Percentiles rank a stretch among this genome's conserved stretches.
Evolutionary conservation across 2,329 filamentous ascomycete species (phyloP).

Genomic region (Microdochium trichocladiopsis): DNA sequence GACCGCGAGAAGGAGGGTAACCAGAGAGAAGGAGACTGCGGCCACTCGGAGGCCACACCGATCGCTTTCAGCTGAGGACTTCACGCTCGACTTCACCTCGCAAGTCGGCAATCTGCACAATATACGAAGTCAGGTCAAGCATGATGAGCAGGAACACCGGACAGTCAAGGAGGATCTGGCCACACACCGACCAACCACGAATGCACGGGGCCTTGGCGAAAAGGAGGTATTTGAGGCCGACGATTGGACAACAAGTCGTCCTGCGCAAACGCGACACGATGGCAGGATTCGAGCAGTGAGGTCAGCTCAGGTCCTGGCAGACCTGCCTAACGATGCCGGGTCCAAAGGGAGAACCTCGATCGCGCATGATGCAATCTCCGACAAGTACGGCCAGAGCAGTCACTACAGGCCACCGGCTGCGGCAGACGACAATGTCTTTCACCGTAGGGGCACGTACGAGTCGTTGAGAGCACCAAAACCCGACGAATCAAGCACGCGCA

Average conservation of each 20-base stretch:
- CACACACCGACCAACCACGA: not conserved
- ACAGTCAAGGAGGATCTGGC: not conserved
- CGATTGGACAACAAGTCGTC: not conserved
- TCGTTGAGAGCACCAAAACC: not conserved
- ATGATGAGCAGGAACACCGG: not conserved
- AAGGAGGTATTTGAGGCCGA: not conserved
- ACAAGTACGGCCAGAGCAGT: not conserved
- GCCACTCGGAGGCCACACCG: not conserved
- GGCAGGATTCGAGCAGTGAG: not conserved
- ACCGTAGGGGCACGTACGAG: not conserved
- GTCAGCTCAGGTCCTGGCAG: not conserved
- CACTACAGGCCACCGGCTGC: not conserved
- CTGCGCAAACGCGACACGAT: too few relatives aligned
- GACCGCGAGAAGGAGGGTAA: constrained; percentile 16
- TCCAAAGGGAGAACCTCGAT: not conserved
- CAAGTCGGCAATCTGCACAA: not conserved
- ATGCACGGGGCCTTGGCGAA: not conserved
- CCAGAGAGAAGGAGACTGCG: constrained; percentile 4
- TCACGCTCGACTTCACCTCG: not conserved
- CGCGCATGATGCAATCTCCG: not conserved
- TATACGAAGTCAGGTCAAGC: not conserved
- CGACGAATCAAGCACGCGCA: constrained; percentile 13
- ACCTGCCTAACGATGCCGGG: not conserved
- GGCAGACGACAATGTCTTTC: not conserved
- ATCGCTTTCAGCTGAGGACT: not conserved